Percentiles rank a stretch among this genome's conserved stretches.
These are phyloP conservation scores for Suillus hirtellus DNA, from an alignment of 768 basidiomycete genomes.

Conservation along the genomic window DNA sequence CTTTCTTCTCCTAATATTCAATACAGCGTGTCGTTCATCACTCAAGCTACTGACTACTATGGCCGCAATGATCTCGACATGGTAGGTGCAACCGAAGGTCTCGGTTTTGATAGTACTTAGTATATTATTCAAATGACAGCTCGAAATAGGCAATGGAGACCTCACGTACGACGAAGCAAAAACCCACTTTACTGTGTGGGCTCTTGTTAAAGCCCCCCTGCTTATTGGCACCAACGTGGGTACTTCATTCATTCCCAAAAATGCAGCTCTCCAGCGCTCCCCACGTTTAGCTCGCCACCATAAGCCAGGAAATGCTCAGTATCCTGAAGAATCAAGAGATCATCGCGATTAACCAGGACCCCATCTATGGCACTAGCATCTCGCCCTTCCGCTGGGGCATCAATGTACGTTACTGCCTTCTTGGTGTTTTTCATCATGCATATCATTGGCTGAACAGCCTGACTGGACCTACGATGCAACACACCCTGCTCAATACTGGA, in stretches of 20 bases:
- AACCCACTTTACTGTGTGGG: slow-evolving; percentile 72
- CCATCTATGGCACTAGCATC: slow-evolving; percentile 58
- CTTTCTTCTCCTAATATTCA: slow-evolving; percentile 3
- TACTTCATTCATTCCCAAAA: slow-evolving; percentile 15
- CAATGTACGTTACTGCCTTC: slow-evolving; percentile 43
- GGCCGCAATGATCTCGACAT: slow-evolving; percentile 70
- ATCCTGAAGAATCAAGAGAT: slow-evolving; percentile 65
- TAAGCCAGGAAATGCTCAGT: slow-evolving; percentile 48
- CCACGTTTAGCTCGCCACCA: slow-evolving; percentile 44
- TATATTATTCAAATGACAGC: slow-evolving; percentile 32
- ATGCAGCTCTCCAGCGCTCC: background rate
- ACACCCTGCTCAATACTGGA: slow-evolving; percentile 68
- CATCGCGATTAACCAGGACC: slow-evolving; percentile 67
- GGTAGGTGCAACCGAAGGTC: slow-evolving; percentile 33
- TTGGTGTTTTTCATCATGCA: background rate
- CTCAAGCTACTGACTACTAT: slow-evolving; percentile 62
- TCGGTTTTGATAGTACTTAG: background rate
- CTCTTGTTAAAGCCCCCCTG: slow-evolving; percentile 64
- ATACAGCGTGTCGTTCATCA: slow-evolving; percentile 60
- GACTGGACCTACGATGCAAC: slow-evolving; percentile 40
- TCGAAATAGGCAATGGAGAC: slow-evolving; percentile 64
- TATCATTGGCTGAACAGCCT: slow-evolving; percentile 24
- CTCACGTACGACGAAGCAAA: slow-evolving; percentile 64
- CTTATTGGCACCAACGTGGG: slow-evolving; percentile 61
- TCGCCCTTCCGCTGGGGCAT: slow-evolving; percentile 70